Evolutionary conservation across 495 filamentous ascomycete genomes (phyloP).

Genomic region (Aspergillus asperescens): DNA sequence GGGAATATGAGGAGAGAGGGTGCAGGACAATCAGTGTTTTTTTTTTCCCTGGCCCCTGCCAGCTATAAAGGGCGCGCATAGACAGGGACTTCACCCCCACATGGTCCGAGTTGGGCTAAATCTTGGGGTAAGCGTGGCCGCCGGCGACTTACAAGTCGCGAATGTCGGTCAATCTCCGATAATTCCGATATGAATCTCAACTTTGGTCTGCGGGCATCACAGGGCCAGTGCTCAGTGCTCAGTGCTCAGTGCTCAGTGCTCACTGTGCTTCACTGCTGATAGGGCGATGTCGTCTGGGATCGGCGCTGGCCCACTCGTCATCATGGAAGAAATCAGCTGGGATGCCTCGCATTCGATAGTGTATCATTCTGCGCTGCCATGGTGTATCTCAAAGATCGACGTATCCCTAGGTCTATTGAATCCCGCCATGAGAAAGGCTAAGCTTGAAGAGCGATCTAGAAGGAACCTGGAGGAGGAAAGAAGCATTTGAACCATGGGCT

Average conservation of each 20-base stretch:
- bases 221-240: too few species aligned
- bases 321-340: too few species aligned
- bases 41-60: background rate
- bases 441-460: too few species aligned
- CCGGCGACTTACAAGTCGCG: too few species aligned
- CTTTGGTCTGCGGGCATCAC: background rate
- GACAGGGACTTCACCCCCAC: constrained; percentile 2
- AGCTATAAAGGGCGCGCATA: constrained; percentile 1
- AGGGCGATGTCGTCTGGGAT: background rate
- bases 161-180: constrained; percentile 19
- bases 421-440: too few species aligned
- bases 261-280: too few species aligned
- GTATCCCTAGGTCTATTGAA: too few species aligned
- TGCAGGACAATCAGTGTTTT: background rate
- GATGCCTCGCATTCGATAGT: too few species aligned
- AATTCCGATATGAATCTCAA: background rate
- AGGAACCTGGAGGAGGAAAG: too few species aligned
- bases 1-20: background rate
- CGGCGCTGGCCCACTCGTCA: constrained; percentile 3
- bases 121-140: constrained; percentile 4
- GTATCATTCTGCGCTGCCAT: too few species aligned
- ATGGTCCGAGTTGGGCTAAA: constrained; percentile 8
- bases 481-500: background rate
- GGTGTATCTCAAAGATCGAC: too few species aligned
- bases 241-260: too few species aligned